These are phyloP conservation scores for Macadamia tetraphylla DNA, from an alignment of 164 flowering plant species.

Conservation along the genomic window DNA sequence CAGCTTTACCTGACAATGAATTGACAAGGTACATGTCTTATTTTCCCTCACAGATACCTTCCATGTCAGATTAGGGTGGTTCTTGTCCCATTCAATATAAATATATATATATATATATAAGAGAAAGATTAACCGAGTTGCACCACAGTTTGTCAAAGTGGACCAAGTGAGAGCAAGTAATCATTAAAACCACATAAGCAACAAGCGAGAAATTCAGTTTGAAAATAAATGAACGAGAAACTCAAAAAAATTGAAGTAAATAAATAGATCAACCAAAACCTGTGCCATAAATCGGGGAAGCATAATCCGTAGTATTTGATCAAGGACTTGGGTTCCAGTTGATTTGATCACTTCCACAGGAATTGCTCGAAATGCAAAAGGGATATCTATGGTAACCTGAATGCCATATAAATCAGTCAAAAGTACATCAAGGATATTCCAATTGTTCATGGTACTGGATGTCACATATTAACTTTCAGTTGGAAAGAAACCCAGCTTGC, in stretches of 20 bases:
- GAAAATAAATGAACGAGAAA: background rate
- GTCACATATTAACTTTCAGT: background rate
- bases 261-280: constrained; percentile 26
- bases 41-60: too few species aligned
- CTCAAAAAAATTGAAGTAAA: constrained; percentile 1
- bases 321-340: constrained; percentile 75
- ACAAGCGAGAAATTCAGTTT: too few species aligned
- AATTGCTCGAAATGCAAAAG: constrained; percentile 69
- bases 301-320: constrained; percentile 73
- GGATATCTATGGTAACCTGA: constrained; percentile 79
- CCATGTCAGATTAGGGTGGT: too few species aligned
- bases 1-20: too few species aligned
- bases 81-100: too few species aligned
- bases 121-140: too few species aligned
- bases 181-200: too few species aligned
- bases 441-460: background rate
- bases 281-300: constrained; percentile 90
- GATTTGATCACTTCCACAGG: constrained; percentile 76
- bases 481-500: background rate
- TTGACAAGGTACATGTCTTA: too few species aligned
- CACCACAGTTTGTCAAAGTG: too few species aligned
- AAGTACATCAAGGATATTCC: background rate
- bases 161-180: too few species aligned
- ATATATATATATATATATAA: too few species aligned
- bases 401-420: constrained; percentile 7